Percentiles rank a stretch among this genome's conserved stretches.
Conservation (phyloP, 148 eudicot species). For the Rhododendron mucronatum region DNA sequence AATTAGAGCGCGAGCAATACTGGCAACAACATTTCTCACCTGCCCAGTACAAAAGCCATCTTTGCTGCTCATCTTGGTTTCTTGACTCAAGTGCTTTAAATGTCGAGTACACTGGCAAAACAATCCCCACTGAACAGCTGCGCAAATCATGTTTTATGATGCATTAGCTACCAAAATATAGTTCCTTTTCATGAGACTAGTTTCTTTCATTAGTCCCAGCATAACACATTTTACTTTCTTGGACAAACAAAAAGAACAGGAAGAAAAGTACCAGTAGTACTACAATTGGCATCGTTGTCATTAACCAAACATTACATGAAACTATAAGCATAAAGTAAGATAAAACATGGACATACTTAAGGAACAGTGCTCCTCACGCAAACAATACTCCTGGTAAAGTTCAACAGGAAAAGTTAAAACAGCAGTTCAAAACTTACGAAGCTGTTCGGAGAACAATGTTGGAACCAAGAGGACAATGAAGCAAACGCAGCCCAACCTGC, state of each 20-base stretch:
- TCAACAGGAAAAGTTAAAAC: not conserved
- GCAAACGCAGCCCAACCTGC: constrained; percentile 83
- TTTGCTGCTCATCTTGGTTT: constrained; percentile 75
- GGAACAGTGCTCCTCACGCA: not conserved
- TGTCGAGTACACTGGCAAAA: constrained; percentile 75
- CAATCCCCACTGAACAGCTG: constrained; percentile 68
- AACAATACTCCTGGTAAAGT: not conserved
- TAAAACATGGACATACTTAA: not conserved
- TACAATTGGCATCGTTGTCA: not conserved
- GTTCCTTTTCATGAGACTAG: not conserved
- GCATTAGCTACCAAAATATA: not conserved
- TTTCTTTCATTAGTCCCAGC: not conserved
- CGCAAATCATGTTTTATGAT: not conserved
- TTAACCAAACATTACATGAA: not conserved
- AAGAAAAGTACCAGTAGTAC: not conserved
- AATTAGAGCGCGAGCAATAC: not conserved
- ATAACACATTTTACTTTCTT: not conserved
- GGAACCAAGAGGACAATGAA: constrained; percentile 67
- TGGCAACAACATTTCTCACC: constrained; percentile 41
- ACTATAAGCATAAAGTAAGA: not conserved
- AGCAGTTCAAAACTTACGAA: constrained; percentile 37
- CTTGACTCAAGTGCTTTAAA: constrained; percentile 80
- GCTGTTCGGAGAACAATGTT: constrained; percentile 79
- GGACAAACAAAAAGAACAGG: not conserved
- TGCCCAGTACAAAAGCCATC: constrained; percentile 92